Conservation (phyloP, 257 asterid species). For the Mitragyna speciosa region DNA sequence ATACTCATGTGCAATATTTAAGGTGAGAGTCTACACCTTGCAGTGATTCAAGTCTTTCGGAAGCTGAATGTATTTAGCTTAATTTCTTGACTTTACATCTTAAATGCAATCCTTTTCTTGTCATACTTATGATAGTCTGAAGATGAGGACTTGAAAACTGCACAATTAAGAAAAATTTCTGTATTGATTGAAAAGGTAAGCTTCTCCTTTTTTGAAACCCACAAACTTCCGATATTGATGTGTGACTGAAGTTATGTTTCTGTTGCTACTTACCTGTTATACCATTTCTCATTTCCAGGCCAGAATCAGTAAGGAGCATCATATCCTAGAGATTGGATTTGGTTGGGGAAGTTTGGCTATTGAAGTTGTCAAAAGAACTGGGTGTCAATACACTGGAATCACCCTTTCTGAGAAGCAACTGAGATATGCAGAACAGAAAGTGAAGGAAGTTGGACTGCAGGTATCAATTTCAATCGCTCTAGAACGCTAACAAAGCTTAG, state of each 20-base stretch:
- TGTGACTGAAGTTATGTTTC: not conserved
- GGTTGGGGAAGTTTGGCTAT: constrained; percentile 97
- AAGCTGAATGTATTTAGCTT: not conserved
- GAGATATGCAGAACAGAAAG: constrained; percentile 66
- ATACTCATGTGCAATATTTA: constrained; percentile 77
- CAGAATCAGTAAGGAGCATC: constrained; percentile 57
- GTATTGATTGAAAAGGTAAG: constrained; percentile 75
- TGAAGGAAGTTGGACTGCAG: constrained; percentile 81
- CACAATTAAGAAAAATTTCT: constrained; percentile 72
- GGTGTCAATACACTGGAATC: constrained; percentile 90
- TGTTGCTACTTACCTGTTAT: constrained; percentile 8
- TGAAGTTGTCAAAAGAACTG: constrained; percentile 74
- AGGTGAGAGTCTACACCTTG: constrained; percentile 42
- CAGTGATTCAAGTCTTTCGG: not conserved
- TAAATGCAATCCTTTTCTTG: not conserved
- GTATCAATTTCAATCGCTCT: constrained; percentile 22
- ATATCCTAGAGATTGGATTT: constrained; percentile 83
- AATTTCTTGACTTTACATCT: not conserved
- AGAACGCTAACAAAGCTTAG: not conserved
- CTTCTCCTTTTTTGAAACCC: not conserved
- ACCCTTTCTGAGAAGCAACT: constrained; percentile 83
- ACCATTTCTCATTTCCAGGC: constrained; percentile 43
- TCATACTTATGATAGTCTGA: constrained; percentile 40
- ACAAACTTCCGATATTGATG: not conserved
- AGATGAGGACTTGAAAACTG: constrained; percentile 77